Conservation (phyloP, 345 rosid species). For the Raphanus sativus region DNA sequence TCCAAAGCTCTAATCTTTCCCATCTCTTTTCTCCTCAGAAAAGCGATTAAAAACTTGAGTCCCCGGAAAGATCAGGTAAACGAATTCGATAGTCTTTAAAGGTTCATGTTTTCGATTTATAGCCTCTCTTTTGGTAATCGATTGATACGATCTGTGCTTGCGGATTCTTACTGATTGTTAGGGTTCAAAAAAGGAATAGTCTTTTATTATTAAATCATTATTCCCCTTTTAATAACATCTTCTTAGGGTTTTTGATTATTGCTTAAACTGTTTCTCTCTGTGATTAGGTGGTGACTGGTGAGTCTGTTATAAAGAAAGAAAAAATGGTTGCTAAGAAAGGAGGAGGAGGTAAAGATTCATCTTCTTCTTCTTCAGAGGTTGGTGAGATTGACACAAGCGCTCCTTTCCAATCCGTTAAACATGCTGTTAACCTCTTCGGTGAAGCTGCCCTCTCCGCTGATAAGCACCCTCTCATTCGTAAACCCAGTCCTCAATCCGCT, state of each 20-base stretch:
- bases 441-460: constrained; percentile 89
- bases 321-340: constrained; percentile 81
- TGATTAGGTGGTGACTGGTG: constrained; percentile 18
- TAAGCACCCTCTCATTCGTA: constrained; percentile 51
- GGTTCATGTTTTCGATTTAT: too few relatives aligned
- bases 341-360: constrained; percentile 50
- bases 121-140: neutral
- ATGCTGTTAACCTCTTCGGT: constrained; percentile 86
- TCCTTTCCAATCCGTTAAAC: constrained; percentile 95
- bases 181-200: too few relatives aligned
- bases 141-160: too few relatives aligned
- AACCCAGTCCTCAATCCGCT: constrained; percentile 65
- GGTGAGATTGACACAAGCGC: constrained; percentile 97
- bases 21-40: neutral
- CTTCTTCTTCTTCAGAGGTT: constrained; percentile 53
- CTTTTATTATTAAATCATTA: too few relatives aligned
- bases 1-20: constrained; percentile 12
- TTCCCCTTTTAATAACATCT: too few relatives aligned
- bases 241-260: too few relatives aligned
- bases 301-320: constrained; percentile 13
- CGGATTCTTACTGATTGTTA: too few relatives aligned
- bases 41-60: too few relatives aligned
- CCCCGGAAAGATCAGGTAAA: too few relatives aligned
- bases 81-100: too few relatives aligned
- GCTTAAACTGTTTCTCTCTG: neutral